These are phyloP conservation scores for Macrolepiota dolichaula DNA, from an alignment of 768 basidiomycete genomes.

Conservation along the genomic window DNA sequence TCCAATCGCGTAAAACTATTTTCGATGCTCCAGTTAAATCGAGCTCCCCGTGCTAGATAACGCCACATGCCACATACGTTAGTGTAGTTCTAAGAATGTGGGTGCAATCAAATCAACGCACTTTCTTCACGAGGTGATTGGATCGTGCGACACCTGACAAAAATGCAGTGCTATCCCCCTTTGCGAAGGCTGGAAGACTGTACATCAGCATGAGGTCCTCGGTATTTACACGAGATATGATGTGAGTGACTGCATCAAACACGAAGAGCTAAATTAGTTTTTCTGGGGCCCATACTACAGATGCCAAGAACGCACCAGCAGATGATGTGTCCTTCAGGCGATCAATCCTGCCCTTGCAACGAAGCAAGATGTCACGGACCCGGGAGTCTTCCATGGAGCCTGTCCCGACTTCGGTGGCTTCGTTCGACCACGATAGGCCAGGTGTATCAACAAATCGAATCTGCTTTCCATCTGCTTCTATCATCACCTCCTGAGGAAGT, in stretches of 20 bases:
- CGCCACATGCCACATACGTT: neutral
- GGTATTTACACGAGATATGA: conserved; percentile 62
- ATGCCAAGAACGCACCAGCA: conserved; percentile 48
- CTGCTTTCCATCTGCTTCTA: conserved; percentile 43
- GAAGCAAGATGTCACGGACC: conserved; percentile 71
- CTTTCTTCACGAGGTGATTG: conserved; percentile 76
- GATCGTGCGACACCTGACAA: conserved; percentile 74
- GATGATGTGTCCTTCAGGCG: conserved; percentile 76
- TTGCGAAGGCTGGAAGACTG: conserved; percentile 73
- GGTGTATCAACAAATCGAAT: conserved; percentile 85
- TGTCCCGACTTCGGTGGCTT: conserved; percentile 34
- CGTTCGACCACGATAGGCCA: conserved; percentile 58
- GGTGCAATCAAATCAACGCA: conserved; percentile 25
- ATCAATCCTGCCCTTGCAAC: conserved; percentile 81
- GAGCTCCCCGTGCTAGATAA: conserved; percentile 58
- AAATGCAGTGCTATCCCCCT: conserved; percentile 69
- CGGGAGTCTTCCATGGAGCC: conserved; percentile 34
- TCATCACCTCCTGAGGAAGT: conserved; percentile 57
- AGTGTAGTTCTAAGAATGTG: conserved; percentile 8
- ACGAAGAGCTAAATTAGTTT: conserved; percentile 6
- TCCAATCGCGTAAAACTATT: conserved; percentile 84
- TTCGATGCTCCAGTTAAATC: conserved; percentile 77
- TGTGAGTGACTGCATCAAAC: conserved; percentile 50
- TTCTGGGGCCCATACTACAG: neutral
- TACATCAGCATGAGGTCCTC: conserved; percentile 92